Evolutionary conservation across 139 green algal species (phyloP).

Genomic region (Tetradesmus obliquus): DNA sequence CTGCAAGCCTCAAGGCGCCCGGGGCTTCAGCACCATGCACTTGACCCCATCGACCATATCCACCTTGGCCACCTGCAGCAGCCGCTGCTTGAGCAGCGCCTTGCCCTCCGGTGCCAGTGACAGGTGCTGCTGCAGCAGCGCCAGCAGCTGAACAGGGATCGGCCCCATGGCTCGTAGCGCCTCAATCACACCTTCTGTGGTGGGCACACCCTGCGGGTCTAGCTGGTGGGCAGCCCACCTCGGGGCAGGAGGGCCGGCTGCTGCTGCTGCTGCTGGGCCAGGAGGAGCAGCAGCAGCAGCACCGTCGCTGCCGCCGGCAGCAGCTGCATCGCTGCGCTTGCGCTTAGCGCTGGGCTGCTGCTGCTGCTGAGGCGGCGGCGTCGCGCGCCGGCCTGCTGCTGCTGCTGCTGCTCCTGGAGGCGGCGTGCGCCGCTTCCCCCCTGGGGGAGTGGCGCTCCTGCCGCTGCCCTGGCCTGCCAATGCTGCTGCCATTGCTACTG

Average conservation of each 20-base stretch:
- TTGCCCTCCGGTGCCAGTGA: not conserved
- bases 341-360: not conserved
- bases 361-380: not conserved
- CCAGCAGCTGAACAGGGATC: not conserved
- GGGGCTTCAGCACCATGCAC: constrained; percentile 29
- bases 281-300: not conserved
- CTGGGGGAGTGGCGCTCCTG: not conserved
- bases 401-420: not conserved
- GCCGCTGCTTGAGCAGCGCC: not conserved
- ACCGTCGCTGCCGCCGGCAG: not conserved
- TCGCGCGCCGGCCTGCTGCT: not conserved
- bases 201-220: constrained; percentile 17
- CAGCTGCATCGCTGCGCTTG: not conserved
- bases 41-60: not conserved
- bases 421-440: not conserved
- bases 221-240: constrained; percentile 4
- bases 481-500: not conserved
- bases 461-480: not conserved
- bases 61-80: constrained; percentile 35
- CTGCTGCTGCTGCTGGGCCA: not conserved
- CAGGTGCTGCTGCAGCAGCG: constrained; percentile 22
- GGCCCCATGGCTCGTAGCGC: constrained; percentile 18
- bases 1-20: too few species aligned
- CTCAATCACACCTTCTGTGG: constrained; percentile 8
- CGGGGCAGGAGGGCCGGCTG: not conserved